Base-by-base conservation (phyloP, 2,329 filamentous ascomycete genomes). In the Botrytis fragariae region DNA sequence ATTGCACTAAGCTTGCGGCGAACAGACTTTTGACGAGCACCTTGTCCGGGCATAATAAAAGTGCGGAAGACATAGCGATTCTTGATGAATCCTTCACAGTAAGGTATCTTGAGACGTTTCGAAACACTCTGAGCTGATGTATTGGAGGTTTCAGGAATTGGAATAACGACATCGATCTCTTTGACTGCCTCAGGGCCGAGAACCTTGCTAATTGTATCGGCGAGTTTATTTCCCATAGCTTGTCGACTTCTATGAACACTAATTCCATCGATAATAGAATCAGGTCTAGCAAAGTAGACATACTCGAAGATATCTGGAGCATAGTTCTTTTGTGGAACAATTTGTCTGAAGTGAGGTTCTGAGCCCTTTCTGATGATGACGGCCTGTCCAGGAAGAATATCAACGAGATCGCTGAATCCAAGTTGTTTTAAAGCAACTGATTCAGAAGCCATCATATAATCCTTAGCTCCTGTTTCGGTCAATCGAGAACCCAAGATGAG, bases 381-480 rank as follows among this genome's bases (percentile, higher is more conserved):
- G 3, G 93, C 94, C 83, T 97, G 89, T 35, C 95, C 94, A 0
- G 94, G 94, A 71, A 91, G 84, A 76, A 97, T 92, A 79, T 97
- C 92, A 57, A 87, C 83, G 78, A 97, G 91, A 79, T 94, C 86
- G 48, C 83, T 85, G 84, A 96, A 97, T 25, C 93, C 93, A 65
- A 95, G 90, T 81, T 97, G 93, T 63, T 88, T 88, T 64, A 97
- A 85, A 14, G 94, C 94, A 68, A 97, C 90, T 14, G 92, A 95
- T 83, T 97, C 94, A 0, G 94, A 97, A 1, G 94, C 93, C 85
- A 97, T 89, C 88, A 97, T 94, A 84, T 97, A 97, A 82, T 97
- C 94, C 74, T 83, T 91, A 9, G 89, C 90, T 7, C 88, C 85
- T 51, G 88, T 86, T 57, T 89, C 74, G 0, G 86, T 91, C 1